phyloP scores from a whole-genome alignment of 768 basidiomycete species.

The Phlegmacium glaucopus region DNA sequence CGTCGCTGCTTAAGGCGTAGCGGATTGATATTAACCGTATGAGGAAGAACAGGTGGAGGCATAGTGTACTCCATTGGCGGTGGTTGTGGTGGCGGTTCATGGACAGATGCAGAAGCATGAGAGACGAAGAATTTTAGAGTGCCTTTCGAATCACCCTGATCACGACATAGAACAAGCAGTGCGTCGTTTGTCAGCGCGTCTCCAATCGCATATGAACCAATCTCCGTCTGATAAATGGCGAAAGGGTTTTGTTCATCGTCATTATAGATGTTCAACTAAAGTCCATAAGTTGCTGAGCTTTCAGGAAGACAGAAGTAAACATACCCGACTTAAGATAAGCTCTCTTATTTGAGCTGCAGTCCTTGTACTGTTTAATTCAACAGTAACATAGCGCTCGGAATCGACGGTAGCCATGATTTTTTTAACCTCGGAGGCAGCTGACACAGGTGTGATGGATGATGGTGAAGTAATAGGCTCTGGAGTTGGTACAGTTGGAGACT shows the following conservation, averaged over 20 bases:
- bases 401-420: slow-evolving; percentile 72
- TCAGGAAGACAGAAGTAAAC: slow-evolving; percentile 15
- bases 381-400: slow-evolving; percentile 70
- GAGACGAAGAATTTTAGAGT: slow-evolving; percentile 84
- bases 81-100: slow-evolving; percentile 42
- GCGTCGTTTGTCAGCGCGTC: slow-evolving; percentile 69
- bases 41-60: slow-evolving; percentile 35
- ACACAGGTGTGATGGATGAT: slow-evolving; percentile 23
- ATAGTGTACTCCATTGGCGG: slow-evolving; percentile 18
- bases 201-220: slow-evolving; percentile 73
- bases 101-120: slow-evolving; percentile 57
- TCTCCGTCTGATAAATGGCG: slow-evolving; percentile 85
- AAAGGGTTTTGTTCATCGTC: slow-evolving; percentile 74
- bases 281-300: slow-evolving; percentile 1
- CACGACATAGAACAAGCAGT: slow-evolving; percentile 68
- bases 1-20: slow-evolving; percentile 49
- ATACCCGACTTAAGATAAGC: slow-evolving; percentile 75
- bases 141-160: slow-evolving; percentile 73
- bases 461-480: slow-evolving; percentile 30
- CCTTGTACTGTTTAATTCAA: slow-evolving; percentile 66
- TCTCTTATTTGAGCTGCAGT: slow-evolving; percentile 72
- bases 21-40: slow-evolving; percentile 33
- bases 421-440: slow-evolving; percentile 30
- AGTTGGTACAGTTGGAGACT: slow-evolving; percentile 40
- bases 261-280: slow-evolving; percentile 74